A percentile compares a stretch with the other conserved stretches of the same genome.
Conservation (phyloP, 371 early-diverging fungal genomes). For the Saksenaea oblongispora region DNA sequence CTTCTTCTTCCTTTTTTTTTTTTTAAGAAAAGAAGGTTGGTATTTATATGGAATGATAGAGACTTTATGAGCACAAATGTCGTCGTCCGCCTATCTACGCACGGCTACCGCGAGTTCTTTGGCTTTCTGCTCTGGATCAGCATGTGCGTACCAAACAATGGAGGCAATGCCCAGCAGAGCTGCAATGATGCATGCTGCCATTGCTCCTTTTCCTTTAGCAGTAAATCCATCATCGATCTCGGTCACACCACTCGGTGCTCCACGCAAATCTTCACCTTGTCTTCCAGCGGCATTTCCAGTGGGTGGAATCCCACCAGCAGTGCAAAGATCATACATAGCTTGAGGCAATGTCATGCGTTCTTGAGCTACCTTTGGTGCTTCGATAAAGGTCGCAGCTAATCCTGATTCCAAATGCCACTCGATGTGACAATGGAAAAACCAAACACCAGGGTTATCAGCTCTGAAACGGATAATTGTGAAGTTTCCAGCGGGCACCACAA, state of each 20-base stretch:
- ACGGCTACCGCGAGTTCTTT: conserved; percentile 14
- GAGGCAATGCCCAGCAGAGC: conserved; percentile 72
- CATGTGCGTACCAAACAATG: conserved; percentile 69
- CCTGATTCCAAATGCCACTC: conserved; percentile 71
- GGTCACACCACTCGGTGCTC: conserved; percentile 53
- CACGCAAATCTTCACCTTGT: conserved; percentile 53
- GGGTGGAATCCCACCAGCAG: conserved; percentile 49
- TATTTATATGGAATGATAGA: neutral
- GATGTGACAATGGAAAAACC: conserved; percentile 78
- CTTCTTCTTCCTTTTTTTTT: no score
- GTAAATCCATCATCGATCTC: conserved; percentile 60
- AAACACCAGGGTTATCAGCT: conserved; percentile 57
- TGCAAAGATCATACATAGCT: conserved; percentile 52
- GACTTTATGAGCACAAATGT: neutral
- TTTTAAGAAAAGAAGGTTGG: no score
- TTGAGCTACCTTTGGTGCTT: conserved; percentile 62
- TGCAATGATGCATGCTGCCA: conserved; percentile 67
- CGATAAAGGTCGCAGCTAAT: conserved; percentile 59
- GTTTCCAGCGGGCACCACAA: conserved; percentile 47
- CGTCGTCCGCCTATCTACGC: neutral
- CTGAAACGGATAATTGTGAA: conserved; percentile 58
- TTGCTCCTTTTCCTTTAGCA: conserved; percentile 65
- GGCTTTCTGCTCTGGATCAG: conserved; percentile 30
- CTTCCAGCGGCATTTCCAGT: conserved; percentile 76
- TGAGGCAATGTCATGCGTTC: conserved; percentile 44